Evolutionary conservation across 768 basidiomycete species (phyloP).

Genomic region (Serendipita vermifera): DNA sequence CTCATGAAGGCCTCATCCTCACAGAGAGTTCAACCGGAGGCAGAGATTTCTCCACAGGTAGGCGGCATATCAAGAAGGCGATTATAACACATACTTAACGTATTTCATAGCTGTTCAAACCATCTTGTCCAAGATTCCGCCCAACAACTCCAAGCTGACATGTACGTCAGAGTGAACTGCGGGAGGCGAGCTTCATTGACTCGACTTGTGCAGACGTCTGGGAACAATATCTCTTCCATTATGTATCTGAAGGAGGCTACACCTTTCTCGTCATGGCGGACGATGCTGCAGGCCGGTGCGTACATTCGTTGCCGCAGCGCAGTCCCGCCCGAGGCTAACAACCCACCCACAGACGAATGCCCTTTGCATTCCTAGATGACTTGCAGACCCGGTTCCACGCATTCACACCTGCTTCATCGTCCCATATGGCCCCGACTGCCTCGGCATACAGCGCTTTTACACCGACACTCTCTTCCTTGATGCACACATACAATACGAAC

Average conservation of each 20-base stretch:
- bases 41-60: slow-evolving; percentile 83
- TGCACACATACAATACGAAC: slow-evolving; percentile 79
- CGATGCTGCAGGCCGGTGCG: slow-evolving; percentile 77
- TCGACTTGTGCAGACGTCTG: slow-evolving; percentile 78
- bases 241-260: slow-evolving; percentile 77
- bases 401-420: slow-evolving; percentile 39
- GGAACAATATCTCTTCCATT: slow-evolving; percentile 91
- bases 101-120: slow-evolving; percentile 54
- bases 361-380: slow-evolving; percentile 84
- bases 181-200: slow-evolving; percentile 16
- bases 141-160: slow-evolving; percentile 54
- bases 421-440: slow-evolving; percentile 32
- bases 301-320: not conserved
- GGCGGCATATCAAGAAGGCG: slow-evolving; percentile 14
- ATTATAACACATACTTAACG: not conserved
- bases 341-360: slow-evolving; percentile 60
- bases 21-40: slow-evolving; percentile 73
- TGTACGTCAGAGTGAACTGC: slow-evolving; percentile 18
- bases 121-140: slow-evolving; percentile 90
- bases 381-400: slow-evolving; percentile 52
- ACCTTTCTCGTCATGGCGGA: slow-evolving; percentile 91
- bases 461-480: slow-evolving; percentile 53
- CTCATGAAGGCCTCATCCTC: slow-evolving; percentile 61
- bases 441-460: slow-evolving; percentile 62
- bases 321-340: not conserved